Conservation (phyloP, 2,329 filamentous ascomycete species). For the Zasmidium angulare region DNA sequence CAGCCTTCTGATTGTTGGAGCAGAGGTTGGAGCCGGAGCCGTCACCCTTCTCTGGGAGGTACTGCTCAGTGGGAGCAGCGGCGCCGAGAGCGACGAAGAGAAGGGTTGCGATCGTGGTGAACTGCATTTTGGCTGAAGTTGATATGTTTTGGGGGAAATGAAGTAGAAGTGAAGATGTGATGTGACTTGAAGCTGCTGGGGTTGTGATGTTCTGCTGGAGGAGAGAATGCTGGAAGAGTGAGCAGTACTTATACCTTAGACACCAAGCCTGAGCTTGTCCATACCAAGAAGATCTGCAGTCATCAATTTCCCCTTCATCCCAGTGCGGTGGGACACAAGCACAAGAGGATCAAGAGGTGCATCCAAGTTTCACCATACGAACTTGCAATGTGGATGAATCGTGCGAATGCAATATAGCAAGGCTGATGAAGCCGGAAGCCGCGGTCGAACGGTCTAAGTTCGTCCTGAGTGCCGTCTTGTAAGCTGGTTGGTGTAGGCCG, state of each 20-base stretch:
- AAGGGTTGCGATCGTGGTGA: slow-evolving; percentile 12
- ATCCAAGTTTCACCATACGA: not conserved
- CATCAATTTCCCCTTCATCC: not conserved
- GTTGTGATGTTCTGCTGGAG: not conserved
- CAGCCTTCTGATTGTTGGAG: slow-evolving; percentile 9
- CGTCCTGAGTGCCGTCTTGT: not conserved
- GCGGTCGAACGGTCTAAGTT: not conserved
- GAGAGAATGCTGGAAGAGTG: not conserved
- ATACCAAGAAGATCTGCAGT: not conserved
- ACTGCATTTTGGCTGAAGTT: slow-evolving; percentile 13
- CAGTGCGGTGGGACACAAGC: not conserved
- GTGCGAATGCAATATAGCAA: not conserved
- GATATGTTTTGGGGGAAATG: not conserved
- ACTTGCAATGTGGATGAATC: not conserved
- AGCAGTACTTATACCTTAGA: slow-evolving; percentile 2
- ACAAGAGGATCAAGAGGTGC: not conserved
- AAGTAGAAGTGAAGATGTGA: not conserved
- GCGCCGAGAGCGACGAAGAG: slow-evolving; percentile 7
- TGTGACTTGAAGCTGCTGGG: not conserved
- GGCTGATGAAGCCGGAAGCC: not conserved
- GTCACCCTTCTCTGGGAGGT: slow-evolving; percentile 2
- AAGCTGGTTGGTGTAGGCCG: not conserved
- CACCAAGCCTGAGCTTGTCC: not conserved
- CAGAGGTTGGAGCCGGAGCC: slow-evolving; percentile 1
- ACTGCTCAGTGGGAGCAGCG: slow-evolving; percentile 1